These are phyloP conservation scores for Dysphania ambrosioides DNA, from an alignment of 148 eudicot species.

Conservation along the genomic window DNA sequence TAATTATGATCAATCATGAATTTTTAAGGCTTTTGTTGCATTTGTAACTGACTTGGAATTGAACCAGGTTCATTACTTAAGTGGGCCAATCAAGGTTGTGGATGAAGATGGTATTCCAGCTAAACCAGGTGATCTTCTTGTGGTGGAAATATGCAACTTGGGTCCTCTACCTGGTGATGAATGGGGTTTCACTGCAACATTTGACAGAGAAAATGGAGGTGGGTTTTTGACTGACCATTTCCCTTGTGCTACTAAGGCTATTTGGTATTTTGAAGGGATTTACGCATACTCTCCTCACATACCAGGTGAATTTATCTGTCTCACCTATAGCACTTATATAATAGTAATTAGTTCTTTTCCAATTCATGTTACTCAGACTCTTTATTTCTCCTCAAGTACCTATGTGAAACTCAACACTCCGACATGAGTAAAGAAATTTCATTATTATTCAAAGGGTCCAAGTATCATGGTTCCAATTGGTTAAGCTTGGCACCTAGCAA, in stretches of 20 bases:
- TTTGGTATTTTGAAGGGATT: constrained; percentile 98
- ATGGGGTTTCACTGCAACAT: constrained; percentile 92
- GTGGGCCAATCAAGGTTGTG: constrained; percentile 72
- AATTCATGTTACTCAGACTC: background rate
- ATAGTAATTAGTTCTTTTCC: background rate
- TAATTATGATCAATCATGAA: background rate
- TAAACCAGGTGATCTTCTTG: constrained; percentile 77
- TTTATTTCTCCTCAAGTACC: background rate
- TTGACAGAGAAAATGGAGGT: constrained; percentile 92
- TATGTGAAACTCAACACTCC: background rate
- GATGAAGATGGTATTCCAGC: constrained; percentile 68
- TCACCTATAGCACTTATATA: background rate
- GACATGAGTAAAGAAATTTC: background rate
- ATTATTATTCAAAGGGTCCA: too few relatives aligned
- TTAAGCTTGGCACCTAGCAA: background rate
- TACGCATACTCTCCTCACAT: constrained; percentile 88
- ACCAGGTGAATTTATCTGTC: constrained; percentile 47
- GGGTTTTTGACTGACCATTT: constrained; percentile 94
- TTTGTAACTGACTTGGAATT: constrained; percentile 8
- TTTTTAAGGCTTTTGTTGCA: background rate
- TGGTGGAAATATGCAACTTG: constrained; percentile 86
- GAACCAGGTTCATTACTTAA: constrained; percentile 76
- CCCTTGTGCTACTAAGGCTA: constrained; percentile 87
- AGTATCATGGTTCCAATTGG: background rate
- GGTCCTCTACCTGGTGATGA: constrained; percentile 95